Conservation (phyloP, 2,329 filamentous ascomycete species). For the Talaromyces sp. region DNA sequence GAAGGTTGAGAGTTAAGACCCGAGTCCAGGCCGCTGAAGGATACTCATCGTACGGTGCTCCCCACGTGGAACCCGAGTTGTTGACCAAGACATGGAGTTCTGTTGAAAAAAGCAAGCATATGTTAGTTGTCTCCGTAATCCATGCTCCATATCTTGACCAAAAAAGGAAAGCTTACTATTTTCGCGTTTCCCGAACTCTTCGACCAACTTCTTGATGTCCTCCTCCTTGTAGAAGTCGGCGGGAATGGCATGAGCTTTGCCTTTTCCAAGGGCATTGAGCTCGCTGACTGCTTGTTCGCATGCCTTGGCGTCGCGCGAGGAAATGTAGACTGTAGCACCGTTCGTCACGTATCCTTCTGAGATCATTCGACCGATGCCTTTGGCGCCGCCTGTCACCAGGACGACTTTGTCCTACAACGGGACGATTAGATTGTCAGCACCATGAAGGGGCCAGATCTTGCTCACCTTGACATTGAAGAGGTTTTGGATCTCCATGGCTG, state of each 20-base stretch:
- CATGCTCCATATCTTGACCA: not conserved
- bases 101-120: slow-evolving; percentile 24
- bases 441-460: slow-evolving; percentile 50
- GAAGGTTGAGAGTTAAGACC: slow-evolving; percentile 54
- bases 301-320: slow-evolving; percentile 52
- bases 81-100: slow-evolving; percentile 51
- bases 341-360: slow-evolving; percentile 54
- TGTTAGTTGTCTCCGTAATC: not conserved
- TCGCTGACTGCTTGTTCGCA: slow-evolving; percentile 47
- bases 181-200: slow-evolving; percentile 48
- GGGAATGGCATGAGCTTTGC: slow-evolving; percentile 50
- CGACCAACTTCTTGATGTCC: slow-evolving; percentile 48
- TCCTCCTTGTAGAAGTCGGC: slow-evolving; percentile 54
- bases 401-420: slow-evolving; percentile 43
- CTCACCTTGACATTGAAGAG: slow-evolving; percentile 61
- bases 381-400: slow-evolving; percentile 52
- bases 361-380: slow-evolving; percentile 54
- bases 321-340: slow-evolving; percentile 53
- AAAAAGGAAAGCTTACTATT: slow-evolving; percentile 54
- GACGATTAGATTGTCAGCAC: slow-evolving; percentile 20
- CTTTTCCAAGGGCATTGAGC: slow-evolving; percentile 52
- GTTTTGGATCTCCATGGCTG: slow-evolving; percentile 52
- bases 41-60: slow-evolving; percentile 57
- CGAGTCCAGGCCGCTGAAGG: slow-evolving; percentile 58
- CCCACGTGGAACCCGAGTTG: slow-evolving; percentile 55